Base-by-base conservation (phyloP, 108 stramenopile species). In the Mediolabrus comicus region DNA sequence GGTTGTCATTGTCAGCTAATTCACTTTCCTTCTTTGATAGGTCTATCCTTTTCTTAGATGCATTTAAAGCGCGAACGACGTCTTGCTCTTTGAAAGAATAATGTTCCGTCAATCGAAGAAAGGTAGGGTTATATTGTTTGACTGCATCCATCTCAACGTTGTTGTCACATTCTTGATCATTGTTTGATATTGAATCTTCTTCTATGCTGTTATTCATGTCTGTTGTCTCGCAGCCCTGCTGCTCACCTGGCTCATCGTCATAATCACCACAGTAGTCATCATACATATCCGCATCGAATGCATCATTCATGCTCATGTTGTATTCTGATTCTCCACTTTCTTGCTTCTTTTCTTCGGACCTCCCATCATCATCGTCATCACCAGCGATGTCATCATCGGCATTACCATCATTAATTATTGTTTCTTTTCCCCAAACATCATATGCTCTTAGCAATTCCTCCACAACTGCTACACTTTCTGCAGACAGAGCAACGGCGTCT, bases 81-180 rank as follows among this genome's bases (percentile, higher is more conserved):
- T 87, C 59, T n/a, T 51, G 39, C 19, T 65, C 13, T 2, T 62
- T 70, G 59, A 91, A 91, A 6, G 87, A 88, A 24, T 85, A 72
- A 25, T 74, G 75, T 4, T 72, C 58, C 10, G 83, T 84, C 59
- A 90, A 55, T 46, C 86, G 74, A 6, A 72, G 24, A 56, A 82
- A 90, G 6, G 77, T 56, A 10, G 74, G 71, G 24, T 65, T 69
- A 24, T 60, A 12, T 30, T 67, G 29, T 16, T 51, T 41, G 24
- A 25, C 59, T 46, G 57, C 69, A 32, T 43, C 57, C 12, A 29
- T 28, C 27, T 38, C 72, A 24, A 35, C 54, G 11, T 61, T 62
- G 43, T n/a, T 26, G 19, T 39, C 29, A 54, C 36, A 39, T 36
- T 59, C 41, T 41, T 72, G 41, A 28, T 66, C 46, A 36, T 29